Conservation (phyloP, 495 filamentous ascomycete genomes). For the Aspergillus cristatus region DNA sequence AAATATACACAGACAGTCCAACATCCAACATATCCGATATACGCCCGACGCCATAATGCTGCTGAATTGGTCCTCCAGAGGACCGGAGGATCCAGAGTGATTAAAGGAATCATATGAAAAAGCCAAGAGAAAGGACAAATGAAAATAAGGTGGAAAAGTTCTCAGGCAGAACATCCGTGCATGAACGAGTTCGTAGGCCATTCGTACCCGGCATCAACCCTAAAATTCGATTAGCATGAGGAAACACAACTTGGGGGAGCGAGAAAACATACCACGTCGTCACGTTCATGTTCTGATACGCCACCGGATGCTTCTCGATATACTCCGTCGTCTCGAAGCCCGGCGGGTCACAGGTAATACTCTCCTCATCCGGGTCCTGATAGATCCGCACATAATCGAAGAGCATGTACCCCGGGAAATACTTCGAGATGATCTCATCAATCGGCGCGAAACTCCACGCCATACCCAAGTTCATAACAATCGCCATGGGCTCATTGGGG, state of each 20-base stretch:
- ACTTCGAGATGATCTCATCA: conserved; percentile 41
- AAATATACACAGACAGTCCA: no score
- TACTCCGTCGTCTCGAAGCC: conserved; percentile 64
- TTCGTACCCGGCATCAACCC: conserved; percentile 30
- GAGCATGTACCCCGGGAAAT: conserved; percentile 61
- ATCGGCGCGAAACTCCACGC: conserved; percentile 56
- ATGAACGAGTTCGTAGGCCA: conserved; percentile 44
- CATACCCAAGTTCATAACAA: conserved; percentile 70
- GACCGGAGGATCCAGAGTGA: no score
- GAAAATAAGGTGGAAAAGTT: no score
- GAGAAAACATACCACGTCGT: conserved; percentile 36
- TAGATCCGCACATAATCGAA: conserved; percentile 72
- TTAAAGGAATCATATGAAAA: no score
- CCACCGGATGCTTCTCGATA: conserved; percentile 52
- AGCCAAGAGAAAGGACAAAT: no score
- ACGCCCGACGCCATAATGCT: no score
- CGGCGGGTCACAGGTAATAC: conserved; percentile 62
- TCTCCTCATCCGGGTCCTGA: conserved; percentile 49
- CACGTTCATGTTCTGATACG: conserved; percentile 58
- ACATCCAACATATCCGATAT: no score
- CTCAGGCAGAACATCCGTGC: conserved; percentile 26
- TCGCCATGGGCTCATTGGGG: conserved; percentile 59
- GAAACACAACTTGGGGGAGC: conserved; percentile 2
- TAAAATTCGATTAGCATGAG: conserved; percentile 12
- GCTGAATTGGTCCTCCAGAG: no score